These are phyloP conservation scores for Euphorbia celastroides DNA, from an alignment of 441 rosid genomes.

Conservation along the genomic window DNA sequence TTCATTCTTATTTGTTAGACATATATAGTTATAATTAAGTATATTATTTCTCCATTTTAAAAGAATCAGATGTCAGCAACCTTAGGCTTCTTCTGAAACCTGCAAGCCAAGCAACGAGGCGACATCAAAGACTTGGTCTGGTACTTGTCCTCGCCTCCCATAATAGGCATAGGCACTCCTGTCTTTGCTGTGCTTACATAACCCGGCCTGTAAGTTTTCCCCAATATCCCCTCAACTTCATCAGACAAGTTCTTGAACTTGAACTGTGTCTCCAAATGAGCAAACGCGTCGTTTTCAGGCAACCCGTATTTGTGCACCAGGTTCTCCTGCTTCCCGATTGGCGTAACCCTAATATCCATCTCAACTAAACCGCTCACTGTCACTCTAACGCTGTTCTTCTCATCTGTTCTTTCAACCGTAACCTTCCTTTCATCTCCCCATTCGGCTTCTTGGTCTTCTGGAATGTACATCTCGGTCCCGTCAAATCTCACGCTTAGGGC, in stretches of 20 bases:
- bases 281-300: constrained; percentile 59
- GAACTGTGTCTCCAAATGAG: too few species aligned
- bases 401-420: constrained; percentile 64
- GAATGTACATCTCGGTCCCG: constrained; percentile 35
- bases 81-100: constrained; percentile 38
- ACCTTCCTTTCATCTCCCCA: constrained; percentile 44
- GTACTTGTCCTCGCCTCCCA: constrained; percentile 76
- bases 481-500: constrained; percentile 47
- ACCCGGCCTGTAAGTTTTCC: constrained; percentile 69
- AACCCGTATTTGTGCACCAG: constrained; percentile 64
- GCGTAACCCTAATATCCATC: constrained; percentile 48
- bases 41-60: too few species aligned
- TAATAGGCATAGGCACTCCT: constrained; percentile 86
- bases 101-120: constrained; percentile 56
- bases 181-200: constrained; percentile 67
- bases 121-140: constrained; percentile 62
- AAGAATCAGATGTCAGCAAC: constrained; percentile 8
- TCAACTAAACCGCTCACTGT: constrained; percentile 51
- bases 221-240: constrained; percentile 71
- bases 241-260: constrained; percentile 48
- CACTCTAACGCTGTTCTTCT: constrained; percentile 47
- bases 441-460: constrained; percentile 47
- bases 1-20: background rate
- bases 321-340: constrained; percentile 66
- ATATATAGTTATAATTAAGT: too few species aligned